Percentiles rank a stretch among this genome's conserved stretches.
Conservation (phyloP, 495 filamentous ascomycete species). For the Cudoniella acicularis region DNA sequence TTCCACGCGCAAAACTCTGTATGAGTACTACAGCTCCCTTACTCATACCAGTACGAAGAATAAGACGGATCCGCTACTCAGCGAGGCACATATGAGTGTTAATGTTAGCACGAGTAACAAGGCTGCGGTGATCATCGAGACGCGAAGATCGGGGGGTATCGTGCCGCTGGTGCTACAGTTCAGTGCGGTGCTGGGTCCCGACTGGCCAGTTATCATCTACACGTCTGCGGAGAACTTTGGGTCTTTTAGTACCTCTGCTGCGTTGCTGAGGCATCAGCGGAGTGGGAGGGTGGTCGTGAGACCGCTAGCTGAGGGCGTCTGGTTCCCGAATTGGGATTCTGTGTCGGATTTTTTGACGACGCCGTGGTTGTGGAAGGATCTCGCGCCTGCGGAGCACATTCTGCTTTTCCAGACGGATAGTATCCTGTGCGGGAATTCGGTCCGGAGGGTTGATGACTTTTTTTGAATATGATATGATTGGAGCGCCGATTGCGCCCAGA, state of each 20-base stretch:
- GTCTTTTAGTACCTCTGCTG: constrained; percentile 13
- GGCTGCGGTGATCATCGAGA: constrained; percentile 22
- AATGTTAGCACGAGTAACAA: constrained; percentile 20
- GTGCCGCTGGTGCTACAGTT: constrained; percentile 29
- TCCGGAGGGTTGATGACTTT: constrained; percentile 22
- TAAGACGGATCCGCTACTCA: not conserved
- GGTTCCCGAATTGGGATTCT: constrained; percentile 16
- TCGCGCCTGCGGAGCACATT: constrained; percentile 21
- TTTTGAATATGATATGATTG: constrained; percentile 25
- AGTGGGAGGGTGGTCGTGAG: constrained; percentile 9
- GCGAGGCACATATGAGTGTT: not conserved
- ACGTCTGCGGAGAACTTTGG: constrained; percentile 18
- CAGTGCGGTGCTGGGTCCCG: constrained; percentile 29
- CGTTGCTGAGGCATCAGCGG: constrained; percentile 6
- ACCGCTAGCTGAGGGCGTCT: constrained; percentile 11
- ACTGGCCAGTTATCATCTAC: constrained; percentile 31
- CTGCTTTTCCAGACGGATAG: constrained; percentile 22
- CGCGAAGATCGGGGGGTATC: constrained; percentile 9
- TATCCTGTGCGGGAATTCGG: constrained; percentile 17
- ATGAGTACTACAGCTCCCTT: not conserved
- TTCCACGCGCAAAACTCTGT: not conserved
- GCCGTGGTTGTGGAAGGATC: constrained; percentile 18
- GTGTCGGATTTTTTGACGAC: constrained; percentile 20
- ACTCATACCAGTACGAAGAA: not conserved
- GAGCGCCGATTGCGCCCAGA: constrained; percentile 12